A percentile compares a stretch with the other conserved stretches of the same genome.
Conservation (phyloP, 169 alveolate species). For the Sarcocystis neurona region DNA sequence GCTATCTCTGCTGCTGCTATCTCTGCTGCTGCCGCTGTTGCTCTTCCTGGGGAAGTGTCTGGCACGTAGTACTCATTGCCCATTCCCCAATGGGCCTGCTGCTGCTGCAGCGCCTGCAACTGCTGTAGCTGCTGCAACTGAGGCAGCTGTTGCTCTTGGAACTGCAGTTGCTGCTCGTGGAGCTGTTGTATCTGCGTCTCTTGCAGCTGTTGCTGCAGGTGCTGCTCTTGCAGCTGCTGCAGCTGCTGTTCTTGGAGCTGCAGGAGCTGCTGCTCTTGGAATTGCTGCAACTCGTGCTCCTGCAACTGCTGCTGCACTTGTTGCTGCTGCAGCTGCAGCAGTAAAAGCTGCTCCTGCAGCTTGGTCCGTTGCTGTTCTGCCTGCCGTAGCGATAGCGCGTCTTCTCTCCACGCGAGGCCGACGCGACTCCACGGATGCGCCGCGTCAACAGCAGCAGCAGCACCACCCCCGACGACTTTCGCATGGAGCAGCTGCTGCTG, state of each 20-base stretch:
- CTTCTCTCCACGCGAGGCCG: not conserved
- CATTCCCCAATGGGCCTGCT: not conserved
- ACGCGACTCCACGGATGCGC: too few relatives aligned
- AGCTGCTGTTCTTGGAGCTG: slow-evolving; percentile 32
- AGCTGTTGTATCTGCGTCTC: slow-evolving; percentile 9
- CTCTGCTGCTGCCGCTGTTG: slow-evolving; percentile 10
- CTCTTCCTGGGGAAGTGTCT: not conserved
- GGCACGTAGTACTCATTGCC: not conserved
- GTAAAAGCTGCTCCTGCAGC: not conserved
- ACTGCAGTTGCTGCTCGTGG: slow-evolving; percentile 10
- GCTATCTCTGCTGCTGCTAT: too few relatives aligned
- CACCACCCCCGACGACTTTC: too few relatives aligned
- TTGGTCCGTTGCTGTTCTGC: not conserved
- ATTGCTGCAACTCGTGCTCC: slow-evolving; percentile 34
- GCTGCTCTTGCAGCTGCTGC: not conserved
- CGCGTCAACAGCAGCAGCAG: too few relatives aligned
- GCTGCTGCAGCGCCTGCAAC: slow-evolving; percentile 5
- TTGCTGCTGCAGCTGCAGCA: slow-evolving; percentile 41
- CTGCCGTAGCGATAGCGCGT: not conserved
- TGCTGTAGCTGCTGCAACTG: not conserved
- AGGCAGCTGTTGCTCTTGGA: not conserved
- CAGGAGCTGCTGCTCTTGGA: not conserved
- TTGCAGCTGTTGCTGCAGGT: slow-evolving; percentile 30
- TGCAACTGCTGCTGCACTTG: slow-evolving; percentile 33
- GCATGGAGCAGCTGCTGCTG: not conserved